phyloP scores from a whole-genome alignment of 2,329 filamentous ascomycete genomes.

The Phyllosticta capitalensis region DNA sequence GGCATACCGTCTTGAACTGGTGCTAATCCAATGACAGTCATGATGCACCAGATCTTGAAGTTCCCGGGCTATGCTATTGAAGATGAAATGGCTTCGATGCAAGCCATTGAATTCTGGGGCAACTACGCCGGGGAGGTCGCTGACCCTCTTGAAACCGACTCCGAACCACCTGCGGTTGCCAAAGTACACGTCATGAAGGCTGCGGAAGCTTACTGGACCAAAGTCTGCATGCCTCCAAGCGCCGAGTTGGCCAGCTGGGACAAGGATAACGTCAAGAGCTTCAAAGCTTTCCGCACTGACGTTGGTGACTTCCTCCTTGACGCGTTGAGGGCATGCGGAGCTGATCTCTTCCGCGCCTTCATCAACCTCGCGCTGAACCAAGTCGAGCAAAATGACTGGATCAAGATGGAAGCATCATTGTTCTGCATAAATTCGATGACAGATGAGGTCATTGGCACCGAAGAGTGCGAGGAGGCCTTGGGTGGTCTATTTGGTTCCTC shows the following conservation, averaged over 20 bases:
- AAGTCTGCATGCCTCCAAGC: conserved; percentile 56
- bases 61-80: conserved; percentile 60
- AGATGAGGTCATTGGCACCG: conserved; percentile 53
- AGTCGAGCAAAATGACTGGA: conserved; percentile 35
- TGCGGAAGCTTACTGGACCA: conserved; percentile 57
- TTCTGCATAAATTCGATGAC: conserved; percentile 57
- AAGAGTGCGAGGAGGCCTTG: conserved; percentile 50
- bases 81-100: conserved; percentile 61
- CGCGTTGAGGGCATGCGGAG: conserved; percentile 49
- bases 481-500: conserved; percentile 54
- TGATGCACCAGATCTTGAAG: conserved; percentile 55
- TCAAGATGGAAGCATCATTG: conserved; percentile 43
- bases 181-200: conserved; percentile 51
- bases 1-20: not conserved
- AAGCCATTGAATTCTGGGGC: conserved; percentile 70
- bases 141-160: conserved; percentile 37
- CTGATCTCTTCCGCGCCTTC: conserved; percentile 37
- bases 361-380: conserved; percentile 34
- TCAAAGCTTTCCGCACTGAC: conserved; percentile 66
- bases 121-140: conserved; percentile 61
- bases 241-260: conserved; percentile 57
- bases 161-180: conserved; percentile 41
- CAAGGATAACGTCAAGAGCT: conserved; percentile 55
- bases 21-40: conserved; percentile 20
- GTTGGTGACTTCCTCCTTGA: conserved; percentile 69